Percentiles rank a stretch among this genome's conserved stretches.
These are phyloP conservation scores for Clonostachys solani DNA, from an alignment of 2,329 filamentous ascomycete genomes.

Conservation along the genomic window DNA sequence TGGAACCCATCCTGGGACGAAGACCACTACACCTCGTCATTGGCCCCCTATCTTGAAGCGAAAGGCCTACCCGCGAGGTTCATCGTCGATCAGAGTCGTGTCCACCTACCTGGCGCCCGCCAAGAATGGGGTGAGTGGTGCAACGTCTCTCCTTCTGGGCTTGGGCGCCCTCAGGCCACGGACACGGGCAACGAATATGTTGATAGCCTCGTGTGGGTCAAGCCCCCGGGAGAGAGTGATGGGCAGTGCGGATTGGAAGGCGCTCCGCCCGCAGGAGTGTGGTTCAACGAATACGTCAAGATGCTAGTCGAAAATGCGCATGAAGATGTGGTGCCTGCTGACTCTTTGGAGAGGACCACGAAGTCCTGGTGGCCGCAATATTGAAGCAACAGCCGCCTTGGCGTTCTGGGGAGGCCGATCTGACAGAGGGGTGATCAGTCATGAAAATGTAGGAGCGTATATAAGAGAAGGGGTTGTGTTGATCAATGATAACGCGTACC, in stretches of 20 bases:
- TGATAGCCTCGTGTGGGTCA: conserved; percentile 33
- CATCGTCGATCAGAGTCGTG: conserved; percentile 35
- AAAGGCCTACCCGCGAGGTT: conserved; percentile 30
- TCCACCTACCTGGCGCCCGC: conserved; percentile 23
- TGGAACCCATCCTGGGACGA: conserved; percentile 30
- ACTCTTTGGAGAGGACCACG: conserved; percentile 3
- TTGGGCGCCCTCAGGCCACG: conserved; percentile 24
- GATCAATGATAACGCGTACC: too few relatives aligned
- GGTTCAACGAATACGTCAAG: conserved; percentile 31
- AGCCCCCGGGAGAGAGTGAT: conserved; percentile 34
- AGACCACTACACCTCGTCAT: conserved; percentile 27
- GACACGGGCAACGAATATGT: conserved; percentile 21
- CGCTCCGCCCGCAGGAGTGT: conserved; percentile 27
- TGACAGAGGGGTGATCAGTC: too few relatives aligned
- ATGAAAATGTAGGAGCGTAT: too few relatives aligned
- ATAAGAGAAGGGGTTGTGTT: too few relatives aligned
- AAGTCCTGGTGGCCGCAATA: conserved; percentile 4
- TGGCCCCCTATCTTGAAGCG: conserved; percentile 24
- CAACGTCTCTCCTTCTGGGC: conserved; percentile 28
- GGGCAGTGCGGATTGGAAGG: conserved; percentile 24
- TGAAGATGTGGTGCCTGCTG: conserved; percentile 7
- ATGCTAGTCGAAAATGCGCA: conserved; percentile 29
- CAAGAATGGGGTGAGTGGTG: conserved; percentile 34
- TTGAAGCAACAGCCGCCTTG: too few relatives aligned
- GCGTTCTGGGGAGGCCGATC: too few relatives aligned